phyloP scores from a whole-genome alignment of 2,329 filamentous ascomycete genomes.

The Epichloe gansuensis region DNA sequence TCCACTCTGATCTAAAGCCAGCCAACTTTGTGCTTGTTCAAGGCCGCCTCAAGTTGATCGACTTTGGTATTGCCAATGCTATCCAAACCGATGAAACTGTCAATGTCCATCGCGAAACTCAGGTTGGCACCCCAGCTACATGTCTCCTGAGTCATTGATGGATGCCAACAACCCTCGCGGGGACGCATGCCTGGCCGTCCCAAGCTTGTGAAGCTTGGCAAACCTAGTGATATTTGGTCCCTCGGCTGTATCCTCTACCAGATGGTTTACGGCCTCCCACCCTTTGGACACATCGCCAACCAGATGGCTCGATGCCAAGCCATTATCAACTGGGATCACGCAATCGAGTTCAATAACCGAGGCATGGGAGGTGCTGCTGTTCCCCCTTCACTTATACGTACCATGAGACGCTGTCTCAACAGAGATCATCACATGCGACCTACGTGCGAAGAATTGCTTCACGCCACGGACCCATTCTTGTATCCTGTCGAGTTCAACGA shows the following conservation, averaged over 20 bases:
- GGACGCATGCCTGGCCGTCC: constrained; percentile 30
- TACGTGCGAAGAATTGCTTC: constrained; percentile 50
- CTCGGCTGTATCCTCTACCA: constrained; percentile 94
- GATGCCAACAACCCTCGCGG: constrained; percentile 62
- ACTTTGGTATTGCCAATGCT: constrained; percentile 96
- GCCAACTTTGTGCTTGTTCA: constrained; percentile 93
- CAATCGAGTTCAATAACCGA: constrained; percentile 57
- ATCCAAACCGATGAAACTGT: constrained; percentile 93
- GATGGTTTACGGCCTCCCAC: constrained; percentile 94
- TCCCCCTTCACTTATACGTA: constrained; percentile 45
- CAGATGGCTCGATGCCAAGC: constrained; percentile 77
- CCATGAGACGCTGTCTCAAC: constrained; percentile 50
- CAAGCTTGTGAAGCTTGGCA: constrained; percentile 90
- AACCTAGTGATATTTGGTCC: constrained; percentile 92
- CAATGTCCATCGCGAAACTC: constrained; percentile 91
- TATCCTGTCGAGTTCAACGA: constrained; percentile 47
- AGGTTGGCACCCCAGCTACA: constrained; percentile 96
- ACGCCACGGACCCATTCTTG: constrained; percentile 48
- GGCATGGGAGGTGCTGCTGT: constrained; percentile 55
- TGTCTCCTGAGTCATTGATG: constrained; percentile 89
- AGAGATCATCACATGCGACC: constrained; percentile 51
- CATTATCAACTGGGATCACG: constrained; percentile 67
- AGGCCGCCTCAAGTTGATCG: constrained; percentile 86
- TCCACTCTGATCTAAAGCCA: constrained; percentile 93
- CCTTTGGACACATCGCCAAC: constrained; percentile 85